A percentile compares a stretch with the other conserved stretches of the same genome.
phyloP scores from a whole-genome alignment of 108 stramenopile species.

The Aurantiochytrium sp. region DNA sequence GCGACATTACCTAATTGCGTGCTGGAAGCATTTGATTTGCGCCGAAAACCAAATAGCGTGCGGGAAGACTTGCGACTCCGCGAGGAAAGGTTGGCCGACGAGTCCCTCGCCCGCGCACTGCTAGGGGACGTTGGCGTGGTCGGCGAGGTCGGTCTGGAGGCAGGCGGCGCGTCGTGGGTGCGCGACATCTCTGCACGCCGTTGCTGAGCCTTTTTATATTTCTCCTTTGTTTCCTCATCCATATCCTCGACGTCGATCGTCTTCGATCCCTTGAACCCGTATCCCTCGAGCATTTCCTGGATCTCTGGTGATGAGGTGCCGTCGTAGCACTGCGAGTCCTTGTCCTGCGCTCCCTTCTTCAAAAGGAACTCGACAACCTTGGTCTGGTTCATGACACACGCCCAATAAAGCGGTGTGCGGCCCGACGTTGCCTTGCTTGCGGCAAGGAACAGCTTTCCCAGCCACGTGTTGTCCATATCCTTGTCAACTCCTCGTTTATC shows the following conservation, averaged over 20 bases:
- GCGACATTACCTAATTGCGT: background rate
- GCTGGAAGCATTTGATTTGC: background rate
- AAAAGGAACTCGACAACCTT: conserved; percentile 9
- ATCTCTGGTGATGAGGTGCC: background rate
- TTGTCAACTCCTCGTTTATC: background rate
- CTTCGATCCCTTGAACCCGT: background rate
- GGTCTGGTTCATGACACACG: background rate
- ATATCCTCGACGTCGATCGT: background rate
- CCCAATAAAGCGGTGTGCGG: conserved; percentile 1
- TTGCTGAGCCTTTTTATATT: background rate
- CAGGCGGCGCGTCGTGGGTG: background rate
- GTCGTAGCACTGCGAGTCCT: background rate
- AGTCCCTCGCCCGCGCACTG: background rate
- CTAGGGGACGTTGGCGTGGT: background rate
- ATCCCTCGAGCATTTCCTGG: background rate
- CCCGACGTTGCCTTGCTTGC: background rate
- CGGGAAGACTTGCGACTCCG: background rate
- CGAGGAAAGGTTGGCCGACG: background rate
- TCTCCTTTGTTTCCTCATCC: background rate
- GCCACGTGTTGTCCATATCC: conserved; percentile 4
- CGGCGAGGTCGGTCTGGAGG: background rate
- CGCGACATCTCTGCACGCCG: background rate
- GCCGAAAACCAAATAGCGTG: background rate
- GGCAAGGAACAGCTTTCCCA: background rate
- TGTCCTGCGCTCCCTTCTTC: background rate